Conservation (phyloP, 2,329 filamentous ascomycete genomes). For the Exophiala viscosa region DNA sequence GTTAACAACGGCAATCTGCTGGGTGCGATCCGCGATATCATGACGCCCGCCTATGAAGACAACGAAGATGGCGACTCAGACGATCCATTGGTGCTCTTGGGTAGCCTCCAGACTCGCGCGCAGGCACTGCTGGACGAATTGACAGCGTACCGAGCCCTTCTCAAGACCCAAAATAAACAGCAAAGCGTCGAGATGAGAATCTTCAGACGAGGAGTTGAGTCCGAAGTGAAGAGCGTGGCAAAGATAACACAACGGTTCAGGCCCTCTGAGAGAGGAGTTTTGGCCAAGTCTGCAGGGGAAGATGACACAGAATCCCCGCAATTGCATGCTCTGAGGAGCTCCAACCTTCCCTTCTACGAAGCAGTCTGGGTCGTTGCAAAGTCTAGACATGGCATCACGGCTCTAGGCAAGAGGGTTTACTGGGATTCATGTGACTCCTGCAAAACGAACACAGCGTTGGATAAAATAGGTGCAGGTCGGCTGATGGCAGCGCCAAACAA, state of each 20-base stretch:
- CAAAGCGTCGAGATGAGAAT: slow-evolving; percentile 49
- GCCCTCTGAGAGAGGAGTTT: slow-evolving; percentile 1
- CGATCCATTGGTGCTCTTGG: not conserved
- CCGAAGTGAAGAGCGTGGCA: slow-evolving; percentile 48
- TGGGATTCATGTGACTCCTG: slow-evolving; percentile 8
- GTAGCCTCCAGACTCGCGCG: slow-evolving; percentile 14
- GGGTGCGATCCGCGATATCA: not conserved
- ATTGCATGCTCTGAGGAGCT: slow-evolving; percentile 59
- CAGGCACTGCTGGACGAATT: slow-evolving; percentile 43
- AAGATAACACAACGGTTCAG: slow-evolving; percentile 34
- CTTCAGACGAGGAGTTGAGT: slow-evolving; percentile 46
- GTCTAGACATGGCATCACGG: slow-evolving; percentile 52
- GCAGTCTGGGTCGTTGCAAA: slow-evolving; percentile 63
- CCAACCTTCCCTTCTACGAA: slow-evolving; percentile 63
- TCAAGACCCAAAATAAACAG: slow-evolving; percentile 43
- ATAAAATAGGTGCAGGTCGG: too few relatives aligned
- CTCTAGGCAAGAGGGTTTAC: slow-evolving; percentile 55
- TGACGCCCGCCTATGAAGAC: not conserved
- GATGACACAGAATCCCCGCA: slow-evolving; percentile 29
- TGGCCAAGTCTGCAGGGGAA: slow-evolving; percentile 19
- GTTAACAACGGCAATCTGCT: not conserved
- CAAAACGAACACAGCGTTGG: too few relatives aligned
- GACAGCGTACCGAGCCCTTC: slow-evolving; percentile 41
- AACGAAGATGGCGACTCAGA: not conserved
- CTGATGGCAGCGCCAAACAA: too few relatives aligned